Evolutionary conservation across 768 basidiomycete genomes (phyloP).

Genomic region (Tylopilus cervinicoccineus): DNA sequence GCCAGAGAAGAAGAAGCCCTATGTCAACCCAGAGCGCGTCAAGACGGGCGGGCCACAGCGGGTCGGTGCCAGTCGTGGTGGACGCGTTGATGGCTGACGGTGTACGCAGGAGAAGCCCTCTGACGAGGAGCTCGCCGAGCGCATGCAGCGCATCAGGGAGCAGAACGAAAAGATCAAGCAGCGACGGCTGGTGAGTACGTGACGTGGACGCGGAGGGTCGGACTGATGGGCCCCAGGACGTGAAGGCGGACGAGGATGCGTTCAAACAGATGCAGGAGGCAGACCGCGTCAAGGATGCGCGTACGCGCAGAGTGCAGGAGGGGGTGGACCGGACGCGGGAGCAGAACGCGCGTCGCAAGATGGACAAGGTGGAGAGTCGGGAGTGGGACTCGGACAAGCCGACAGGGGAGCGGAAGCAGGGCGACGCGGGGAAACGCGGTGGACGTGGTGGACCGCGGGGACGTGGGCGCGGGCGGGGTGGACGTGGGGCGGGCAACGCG

Average conservation of each 20-base stretch:
- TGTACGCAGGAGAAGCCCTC: conserved; percentile 59
- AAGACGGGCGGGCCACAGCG: conserved; percentile 75
- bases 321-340: conserved; percentile 67
- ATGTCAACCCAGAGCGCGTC: conserved; percentile 80
- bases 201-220: background rate
- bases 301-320: conserved; percentile 64
- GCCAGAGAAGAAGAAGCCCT: conserved; percentile 63
- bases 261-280: conserved; percentile 66
- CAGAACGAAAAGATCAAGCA: conserved; percentile 79
- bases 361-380: conserved; percentile 73
- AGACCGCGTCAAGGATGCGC: conserved; percentile 55
- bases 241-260: conserved; percentile 76
- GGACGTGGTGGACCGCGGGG: conserved; percentile 31
- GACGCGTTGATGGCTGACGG: conserved; percentile 10
- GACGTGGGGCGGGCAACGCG: conserved; percentile 19
- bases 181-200: conserved; percentile 48
- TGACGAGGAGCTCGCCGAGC: conserved; percentile 62
- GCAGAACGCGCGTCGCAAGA: conserved; percentile 74
- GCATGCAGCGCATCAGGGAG: conserved; percentile 65
- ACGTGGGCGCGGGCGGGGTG: conserved; percentile 35
- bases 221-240: conserved; percentile 47
- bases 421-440: conserved; percentile 26
- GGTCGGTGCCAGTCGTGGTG: conserved; percentile 34
- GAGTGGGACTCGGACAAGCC: conserved; percentile 85
- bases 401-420: background rate